Conservation (phyloP, 2,329 filamentous ascomycete genomes). For the Curvularia spicifera region DNA sequence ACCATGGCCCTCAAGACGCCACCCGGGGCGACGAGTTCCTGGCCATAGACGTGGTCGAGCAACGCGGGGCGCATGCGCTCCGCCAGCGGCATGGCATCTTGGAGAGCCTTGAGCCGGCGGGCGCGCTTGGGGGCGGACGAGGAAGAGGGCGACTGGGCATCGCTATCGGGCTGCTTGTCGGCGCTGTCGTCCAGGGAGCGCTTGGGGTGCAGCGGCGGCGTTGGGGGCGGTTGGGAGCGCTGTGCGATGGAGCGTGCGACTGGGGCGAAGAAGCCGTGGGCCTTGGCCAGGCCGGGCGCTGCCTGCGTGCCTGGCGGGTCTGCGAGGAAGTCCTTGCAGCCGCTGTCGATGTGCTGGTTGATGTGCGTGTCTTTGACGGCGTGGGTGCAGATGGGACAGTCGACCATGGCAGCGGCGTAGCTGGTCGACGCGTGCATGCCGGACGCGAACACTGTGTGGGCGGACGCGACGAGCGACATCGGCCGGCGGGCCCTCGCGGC, state of each 20-base stretch:
- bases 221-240: constrained; percentile 31
- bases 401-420: constrained; percentile 58
- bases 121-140: constrained; percentile 61
- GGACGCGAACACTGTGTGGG: constrained; percentile 20
- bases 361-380: constrained; percentile 75
- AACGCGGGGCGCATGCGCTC: constrained; percentile 89
- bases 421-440: constrained; percentile 16
- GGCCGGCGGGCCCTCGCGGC: constrained; percentile 9
- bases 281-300: constrained; percentile 46
- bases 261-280: constrained; percentile 62
- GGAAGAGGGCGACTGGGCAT: constrained; percentile 34
- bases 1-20: constrained; percentile 89
- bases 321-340: constrained; percentile 72
- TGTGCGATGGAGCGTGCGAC: constrained; percentile 50
- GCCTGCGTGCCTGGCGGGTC: constrained; percentile 49
- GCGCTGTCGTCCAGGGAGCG: constrained; percentile 31
- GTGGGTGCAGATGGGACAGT: constrained; percentile 82
- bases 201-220: constrained; percentile 38
- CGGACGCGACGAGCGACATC: constrained; percentile 22
- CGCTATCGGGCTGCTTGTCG: constrained; percentile 27
- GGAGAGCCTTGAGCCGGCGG: constrained; percentile 62
- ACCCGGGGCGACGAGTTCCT: constrained; percentile 83
- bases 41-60: constrained; percentile 86
- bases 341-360: constrained; percentile 89
- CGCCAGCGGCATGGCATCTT: constrained; percentile 80